These are phyloP conservation scores for Arachnomyces sp. DNA, from an alignment of 2,329 filamentous ascomycete genomes.

Conservation along the genomic window DNA sequence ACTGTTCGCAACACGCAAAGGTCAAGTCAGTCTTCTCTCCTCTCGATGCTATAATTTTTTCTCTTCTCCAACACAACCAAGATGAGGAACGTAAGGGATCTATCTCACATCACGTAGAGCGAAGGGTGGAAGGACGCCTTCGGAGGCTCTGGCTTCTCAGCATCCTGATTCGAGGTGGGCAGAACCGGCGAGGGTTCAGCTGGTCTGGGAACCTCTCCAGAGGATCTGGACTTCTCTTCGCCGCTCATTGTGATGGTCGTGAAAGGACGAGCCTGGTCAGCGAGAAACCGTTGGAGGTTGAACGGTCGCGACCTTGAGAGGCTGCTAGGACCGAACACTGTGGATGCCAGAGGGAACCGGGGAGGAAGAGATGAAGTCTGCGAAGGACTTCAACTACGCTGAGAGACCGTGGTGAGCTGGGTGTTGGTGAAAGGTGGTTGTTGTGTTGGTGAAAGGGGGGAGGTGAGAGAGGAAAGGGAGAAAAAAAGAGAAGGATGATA, in stretches of 20 bases:
- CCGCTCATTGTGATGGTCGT: slow-evolving; percentile 47
- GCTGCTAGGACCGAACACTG: slow-evolving; percentile 36
- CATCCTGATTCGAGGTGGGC: slow-evolving; percentile 70
- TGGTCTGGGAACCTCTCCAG: slow-evolving; percentile 60
- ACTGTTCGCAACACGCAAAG: slow-evolving; percentile 40
- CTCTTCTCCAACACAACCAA: background rate
- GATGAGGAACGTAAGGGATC: background rate
- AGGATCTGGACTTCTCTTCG: slow-evolving; percentile 74
- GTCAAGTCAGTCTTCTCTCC: no score
- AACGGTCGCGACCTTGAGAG: slow-evolving; percentile 40
- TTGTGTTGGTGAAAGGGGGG: slow-evolving; percentile 13
- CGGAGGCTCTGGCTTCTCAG: slow-evolving; percentile 61
- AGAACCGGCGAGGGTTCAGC: slow-evolving; percentile 49
- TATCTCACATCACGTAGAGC: slow-evolving; percentile 66
- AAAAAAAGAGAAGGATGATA: slow-evolving; percentile 15
- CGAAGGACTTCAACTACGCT: slow-evolving; percentile 5
- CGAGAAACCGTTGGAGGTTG: slow-evolving; percentile 41
- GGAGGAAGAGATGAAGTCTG: background rate
- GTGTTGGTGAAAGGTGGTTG: background rate
- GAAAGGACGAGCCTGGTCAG: slow-evolving; percentile 30
- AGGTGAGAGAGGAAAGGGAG: slow-evolving; percentile 17
- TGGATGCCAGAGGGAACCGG: slow-evolving; percentile 33
- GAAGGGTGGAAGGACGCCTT: slow-evolving; percentile 66
- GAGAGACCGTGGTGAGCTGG: background rate
- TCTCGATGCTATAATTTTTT: background rate